Base-by-base conservation (phyloP, 441 rosid genomes). In the Manihot esculenta region DNA sequence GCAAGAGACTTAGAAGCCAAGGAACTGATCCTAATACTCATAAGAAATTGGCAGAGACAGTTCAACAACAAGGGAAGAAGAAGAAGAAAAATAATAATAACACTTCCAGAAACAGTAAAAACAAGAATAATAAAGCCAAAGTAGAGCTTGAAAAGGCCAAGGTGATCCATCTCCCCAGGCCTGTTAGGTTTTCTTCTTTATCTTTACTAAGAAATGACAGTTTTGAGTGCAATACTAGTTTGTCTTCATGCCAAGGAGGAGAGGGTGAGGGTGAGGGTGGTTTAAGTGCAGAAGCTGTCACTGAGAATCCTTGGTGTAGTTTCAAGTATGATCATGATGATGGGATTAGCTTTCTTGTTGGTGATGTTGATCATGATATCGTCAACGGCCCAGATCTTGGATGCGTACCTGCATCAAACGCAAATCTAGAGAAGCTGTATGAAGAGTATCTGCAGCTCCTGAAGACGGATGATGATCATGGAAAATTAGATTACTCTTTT, bases 91-190 rank as follows among this genome's bases (percentile, higher is more conserved):
- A 59, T 23, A 71, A 53, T 26, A 73, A 1, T 6, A 62, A 30
- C 12, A 69, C 30, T 23, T 62, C 21, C 35, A 15, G 15, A 27
- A 14, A 3, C 23, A 69, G 64, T 20, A 62, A 64, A 56, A 45
- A 38, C 45, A 58, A 26, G 26, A 63, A 58, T 30, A 17, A 18
- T 41, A 66, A 23, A 21, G n/a, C 61, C 2, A 0, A 35, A 6
- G 56, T 1, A 12, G 60, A 56, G 61, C 65, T 73, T 4, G 79
- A 58, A 33, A 78, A 67, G 69, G 76, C 78, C 54, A 80, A 77
- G 63, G n/a, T n/a, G n/a, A 70, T 86, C 67, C 84, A 86, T 73
- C 84, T 77, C 50, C 90, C 90, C 0, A 83, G 77, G 55, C 84
- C 90, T 38, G 67, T 70, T 38, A 81, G 86, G 69, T 69, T 84